A percentile compares a stretch with the other conserved stretches of the same genome.
These are phyloP conservation scores for Dactylorhiza incarnata DNA, from an alignment of 106 monocot genomes.

Conservation along the genomic window DNA sequence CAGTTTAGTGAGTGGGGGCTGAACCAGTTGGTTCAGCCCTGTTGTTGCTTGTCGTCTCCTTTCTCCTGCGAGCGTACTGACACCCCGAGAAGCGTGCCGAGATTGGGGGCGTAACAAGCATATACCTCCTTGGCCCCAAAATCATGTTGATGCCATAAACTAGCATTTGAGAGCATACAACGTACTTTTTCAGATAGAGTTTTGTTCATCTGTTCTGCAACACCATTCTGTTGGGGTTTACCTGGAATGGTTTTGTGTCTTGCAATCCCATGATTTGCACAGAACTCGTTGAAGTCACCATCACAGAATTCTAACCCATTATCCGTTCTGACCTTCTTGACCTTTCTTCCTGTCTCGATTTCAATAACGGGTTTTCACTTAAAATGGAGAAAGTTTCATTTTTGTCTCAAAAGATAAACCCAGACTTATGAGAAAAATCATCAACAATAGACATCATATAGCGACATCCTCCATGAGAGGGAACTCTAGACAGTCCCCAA, in stretches of 20 bases:
- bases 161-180: not conserved
- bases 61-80: no score
- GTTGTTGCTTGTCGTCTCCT: no score
- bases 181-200: not conserved
- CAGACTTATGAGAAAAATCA: not conserved
- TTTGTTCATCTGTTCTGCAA: not conserved
- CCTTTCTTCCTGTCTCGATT: not conserved
- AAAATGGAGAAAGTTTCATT: not conserved
- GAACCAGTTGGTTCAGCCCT: no score
- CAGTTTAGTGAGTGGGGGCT: no score
- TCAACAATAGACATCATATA: conserved; percentile 2
- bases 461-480: not conserved
- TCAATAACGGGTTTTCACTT: not conserved
- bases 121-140: not conserved
- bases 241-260: no score
- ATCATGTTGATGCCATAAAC: not conserved
- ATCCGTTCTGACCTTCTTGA: not conserved
- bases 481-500: not conserved
- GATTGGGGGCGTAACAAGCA: no score
- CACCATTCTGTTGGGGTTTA: not conserved
- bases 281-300: conserved; percentile 1
- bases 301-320: not conserved
- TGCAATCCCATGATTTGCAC: not conserved
- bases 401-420: not conserved
- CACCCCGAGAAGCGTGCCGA: no score